These are phyloP conservation scores for Eucalyptus fibrosa DNA, from an alignment of 345 rosid genomes.

Conservation along the genomic window DNA sequence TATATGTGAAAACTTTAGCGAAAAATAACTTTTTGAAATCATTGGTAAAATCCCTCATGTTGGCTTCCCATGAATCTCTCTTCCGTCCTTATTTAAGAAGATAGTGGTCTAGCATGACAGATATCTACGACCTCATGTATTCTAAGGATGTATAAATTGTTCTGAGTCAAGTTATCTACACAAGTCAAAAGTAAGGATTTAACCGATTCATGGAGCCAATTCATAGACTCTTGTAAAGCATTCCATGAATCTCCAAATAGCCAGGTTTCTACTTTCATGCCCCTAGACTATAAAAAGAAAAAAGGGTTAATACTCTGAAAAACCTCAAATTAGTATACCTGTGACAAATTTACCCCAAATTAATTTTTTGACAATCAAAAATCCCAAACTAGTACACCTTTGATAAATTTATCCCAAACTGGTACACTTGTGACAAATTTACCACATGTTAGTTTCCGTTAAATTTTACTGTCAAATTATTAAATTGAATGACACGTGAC, in stretches of 20 bases:
- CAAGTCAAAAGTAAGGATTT: fast-evolving
- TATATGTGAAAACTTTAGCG: not conserved
- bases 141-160: fast-evolving
- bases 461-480: too few relatives aligned
- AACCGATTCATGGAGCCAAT: fast-evolving
- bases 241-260: not conserved
- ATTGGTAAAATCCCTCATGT: not conserved
- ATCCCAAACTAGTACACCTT: too few relatives aligned
- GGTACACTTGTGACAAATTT: too few relatives aligned
- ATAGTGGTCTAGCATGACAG: not conserved
- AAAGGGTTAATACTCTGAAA: too few relatives aligned
- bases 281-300: not conserved
- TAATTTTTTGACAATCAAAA: too few relatives aligned
- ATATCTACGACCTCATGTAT: not conserved
- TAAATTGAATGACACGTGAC: too few relatives aligned
- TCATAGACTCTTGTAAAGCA: too few relatives aligned
- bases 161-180: not conserved
- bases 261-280: not conserved
- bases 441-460: too few relatives aligned
- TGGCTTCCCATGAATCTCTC: not conserved
- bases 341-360: too few relatives aligned
- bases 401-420: too few relatives aligned
- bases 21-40: not conserved
- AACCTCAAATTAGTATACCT: too few relatives aligned
- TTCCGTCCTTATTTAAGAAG: not conserved